These are phyloP conservation scores for Apophysomyces variabilis DNA, from an alignment of 371 early-diverging fungal genomes.

Conservation along the genomic window DNA sequence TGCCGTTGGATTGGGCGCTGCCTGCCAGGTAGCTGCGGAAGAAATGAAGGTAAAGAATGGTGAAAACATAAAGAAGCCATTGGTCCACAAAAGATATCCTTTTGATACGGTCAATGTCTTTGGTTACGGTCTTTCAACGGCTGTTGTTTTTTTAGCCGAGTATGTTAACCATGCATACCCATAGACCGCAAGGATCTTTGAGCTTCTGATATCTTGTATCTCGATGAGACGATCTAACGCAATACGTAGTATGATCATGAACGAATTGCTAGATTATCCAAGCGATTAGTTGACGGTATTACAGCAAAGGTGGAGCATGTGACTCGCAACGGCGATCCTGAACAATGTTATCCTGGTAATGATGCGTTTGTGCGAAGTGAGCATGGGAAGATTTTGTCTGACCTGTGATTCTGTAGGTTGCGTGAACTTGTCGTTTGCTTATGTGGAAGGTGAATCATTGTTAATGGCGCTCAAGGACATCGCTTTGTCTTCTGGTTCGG, in stretches of 20 bases:
- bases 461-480: slow-evolving; percentile 99
- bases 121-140: too few species aligned
- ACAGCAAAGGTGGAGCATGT: slow-evolving; percentile 79
- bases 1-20: slow-evolving; percentile 97
- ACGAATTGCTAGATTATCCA: slow-evolving; percentile 75
- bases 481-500: slow-evolving; percentile 97
- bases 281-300: slow-evolving; percentile 83
- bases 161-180: too few species aligned
- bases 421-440: slow-evolving; percentile 99
- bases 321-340: slow-evolving; percentile 89
- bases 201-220: too few species aligned
- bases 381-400: neutral
- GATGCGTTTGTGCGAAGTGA: neutral
- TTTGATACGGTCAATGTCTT: slow-evolving; percentile 20
- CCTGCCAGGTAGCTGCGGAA: slow-evolving; percentile 84
- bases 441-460: slow-evolving; percentile 99
- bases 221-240: neutral
- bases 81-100: slow-evolving; percentile 25
- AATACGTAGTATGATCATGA: slow-evolving; percentile 76
- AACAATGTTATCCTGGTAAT: slow-evolving; percentile 77
- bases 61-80: slow-evolving; percentile 14
- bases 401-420: slow-evolving; percentile 61
- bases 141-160: too few species aligned
- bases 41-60: slow-evolving; percentile 83
- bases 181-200: too few species aligned